phyloP scores from a whole-genome alignment of 805 yeast genomes.

The Metschnikowia baotianmanensis region DNA sequence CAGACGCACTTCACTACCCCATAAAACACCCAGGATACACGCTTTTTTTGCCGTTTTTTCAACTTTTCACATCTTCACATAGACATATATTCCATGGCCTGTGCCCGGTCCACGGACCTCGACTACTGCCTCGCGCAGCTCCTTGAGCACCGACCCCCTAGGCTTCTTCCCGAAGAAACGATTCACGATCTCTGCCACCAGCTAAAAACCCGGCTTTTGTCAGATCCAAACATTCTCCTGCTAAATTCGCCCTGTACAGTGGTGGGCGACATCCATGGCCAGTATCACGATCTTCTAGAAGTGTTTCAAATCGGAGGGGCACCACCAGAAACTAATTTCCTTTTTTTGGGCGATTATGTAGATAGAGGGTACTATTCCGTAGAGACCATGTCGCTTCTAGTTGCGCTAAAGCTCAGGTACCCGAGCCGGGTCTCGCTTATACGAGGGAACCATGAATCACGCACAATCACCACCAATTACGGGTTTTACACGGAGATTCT shows the following conservation, averaged over 20 bases:
- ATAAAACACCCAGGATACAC: no score
- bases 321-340: conserved; percentile 89
- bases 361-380: conserved; percentile 93
- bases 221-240: conserved; percentile 84
- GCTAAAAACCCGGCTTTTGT: conserved; percentile 73
- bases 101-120: conserved; percentile 34
- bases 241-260: conserved; percentile 86
- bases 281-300: conserved; percentile 89
- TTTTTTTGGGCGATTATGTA: conserved; percentile 93
- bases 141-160: conserved; percentile 41
- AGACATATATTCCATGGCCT: conserved; percentile 1
- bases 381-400: conserved; percentile 83
- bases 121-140: conserved; percentile 44
- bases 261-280: conserved; percentile 98
- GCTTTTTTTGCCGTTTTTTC: no score
- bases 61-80: no score
- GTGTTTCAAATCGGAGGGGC: conserved; percentile 91
- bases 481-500: conserved; percentile 96
- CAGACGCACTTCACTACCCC: no score
- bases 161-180: conserved; percentile 39
- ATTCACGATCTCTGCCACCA: conserved; percentile 44
- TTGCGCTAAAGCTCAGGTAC: conserved; percentile 81
- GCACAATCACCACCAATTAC: conserved; percentile 95
- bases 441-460: conserved; percentile 94
- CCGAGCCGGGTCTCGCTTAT: conserved; percentile 79